Evolutionary conservation across 1,284 basidiomycete genomes (phyloP).

Genomic region (Trametes pubescens): DNA sequence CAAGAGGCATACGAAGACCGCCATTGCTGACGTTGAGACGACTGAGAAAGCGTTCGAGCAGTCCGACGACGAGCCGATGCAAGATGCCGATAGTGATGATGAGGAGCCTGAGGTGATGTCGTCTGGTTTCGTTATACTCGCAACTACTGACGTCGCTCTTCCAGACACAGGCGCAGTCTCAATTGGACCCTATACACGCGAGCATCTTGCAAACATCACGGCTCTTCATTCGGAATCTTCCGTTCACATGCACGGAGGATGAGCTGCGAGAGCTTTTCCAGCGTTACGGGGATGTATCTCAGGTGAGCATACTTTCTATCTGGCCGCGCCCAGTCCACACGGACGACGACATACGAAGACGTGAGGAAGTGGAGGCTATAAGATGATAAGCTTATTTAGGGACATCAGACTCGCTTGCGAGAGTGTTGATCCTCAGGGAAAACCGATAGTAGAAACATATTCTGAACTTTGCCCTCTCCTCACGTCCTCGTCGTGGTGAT

Average conservation of each 20-base stretch:
- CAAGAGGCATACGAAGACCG: slow-evolving; percentile 66
- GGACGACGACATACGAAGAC: neutral
- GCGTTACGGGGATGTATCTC: slow-evolving; percentile 75
- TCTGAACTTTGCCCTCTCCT: slow-evolving; percentile 37
- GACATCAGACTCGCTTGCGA: slow-evolving; percentile 54
- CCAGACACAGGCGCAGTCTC: slow-evolving; percentile 23
- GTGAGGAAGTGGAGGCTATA: slow-evolving; percentile 20
- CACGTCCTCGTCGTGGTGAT: slow-evolving; percentile 10
- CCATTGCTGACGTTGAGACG: slow-evolving; percentile 47
- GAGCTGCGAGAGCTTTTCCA: slow-evolving; percentile 79
- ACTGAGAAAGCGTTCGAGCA: slow-evolving; percentile 65
- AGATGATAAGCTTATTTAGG: slow-evolving; percentile 55
- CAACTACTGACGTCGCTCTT: slow-evolving; percentile 5
- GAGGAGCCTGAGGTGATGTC: slow-evolving; percentile 22
- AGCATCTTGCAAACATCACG: slow-evolving; percentile 84
- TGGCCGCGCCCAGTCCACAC: neutral
- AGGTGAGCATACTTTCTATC: slow-evolving; percentile 57
- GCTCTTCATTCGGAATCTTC: slow-evolving; percentile 91
- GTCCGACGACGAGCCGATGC: slow-evolving; percentile 62
- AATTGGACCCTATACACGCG: slow-evolving; percentile 55
- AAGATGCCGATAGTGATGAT: slow-evolving; percentile 29
- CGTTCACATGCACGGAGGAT: slow-evolving; percentile 82
- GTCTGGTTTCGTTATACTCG: neutral
- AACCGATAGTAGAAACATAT: slow-evolving; percentile 62
- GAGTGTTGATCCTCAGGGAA: slow-evolving; percentile 69